Conservation (phyloP, 805 yeast species). For the Wickerhamiella slavikovae region DNA sequence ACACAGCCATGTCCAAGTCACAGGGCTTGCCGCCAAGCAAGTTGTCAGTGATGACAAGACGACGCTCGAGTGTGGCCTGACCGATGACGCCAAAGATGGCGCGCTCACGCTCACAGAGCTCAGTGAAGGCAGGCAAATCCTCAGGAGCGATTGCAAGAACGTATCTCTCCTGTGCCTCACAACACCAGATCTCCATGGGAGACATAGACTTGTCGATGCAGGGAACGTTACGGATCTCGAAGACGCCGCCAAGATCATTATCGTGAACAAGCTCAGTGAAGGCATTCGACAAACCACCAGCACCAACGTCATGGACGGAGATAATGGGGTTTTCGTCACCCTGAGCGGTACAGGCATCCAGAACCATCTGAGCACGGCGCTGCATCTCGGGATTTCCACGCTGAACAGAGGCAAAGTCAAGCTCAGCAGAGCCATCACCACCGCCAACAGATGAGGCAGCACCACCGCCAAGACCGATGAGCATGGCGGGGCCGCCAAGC, state of each 20-base stretch:
- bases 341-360: constrained; percentile 75
- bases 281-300: constrained; percentile 96
- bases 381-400: constrained; percentile 99
- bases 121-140: constrained; percentile 48
- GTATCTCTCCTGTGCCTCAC: constrained; percentile 96
- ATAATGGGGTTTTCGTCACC: constrained; percentile 67
- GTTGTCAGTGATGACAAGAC: constrained; percentile 61
- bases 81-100: constrained; percentile 95
- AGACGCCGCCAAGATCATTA: constrained; percentile 82
- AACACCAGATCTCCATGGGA: constrained; percentile 99
- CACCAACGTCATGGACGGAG: constrained; percentile 97
- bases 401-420: constrained; percentile 97
- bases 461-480: constrained; percentile 98
- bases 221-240: constrained; percentile 77
- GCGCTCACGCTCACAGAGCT: constrained; percentile 83
- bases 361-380: constrained; percentile 96
- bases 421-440: constrained; percentile 74
- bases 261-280: constrained; percentile 95
- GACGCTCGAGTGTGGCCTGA: constrained; percentile 69
- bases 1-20: constrained; percentile 82
- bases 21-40: constrained; percentile 69
- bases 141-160: constrained; percentile 79
- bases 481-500: constrained; percentile 93
- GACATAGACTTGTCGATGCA: constrained; percentile 95
- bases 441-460: constrained; percentile 96